These are phyloP conservation scores for Picea sitchensis DNA, from an alignment of 75 land plant genomes.

Conservation along the genomic window DNA sequence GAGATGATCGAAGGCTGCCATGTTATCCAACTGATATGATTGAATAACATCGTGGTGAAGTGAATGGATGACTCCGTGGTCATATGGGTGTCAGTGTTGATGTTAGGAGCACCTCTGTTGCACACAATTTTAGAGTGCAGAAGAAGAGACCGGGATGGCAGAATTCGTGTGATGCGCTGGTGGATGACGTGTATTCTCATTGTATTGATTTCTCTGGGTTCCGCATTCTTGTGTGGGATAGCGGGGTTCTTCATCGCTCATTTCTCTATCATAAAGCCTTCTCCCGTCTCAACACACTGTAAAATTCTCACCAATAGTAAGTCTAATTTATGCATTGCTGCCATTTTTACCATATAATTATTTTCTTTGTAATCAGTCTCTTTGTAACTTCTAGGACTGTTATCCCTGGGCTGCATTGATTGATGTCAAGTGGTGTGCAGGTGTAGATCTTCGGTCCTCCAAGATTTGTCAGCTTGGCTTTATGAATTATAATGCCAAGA, in stretches of 20 bases:
- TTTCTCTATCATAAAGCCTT: slow-evolving; percentile 3
- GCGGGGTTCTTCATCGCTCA: not conserved
- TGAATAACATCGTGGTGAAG: no score
- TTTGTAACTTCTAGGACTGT: no score
- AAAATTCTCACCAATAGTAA: slow-evolving; percentile 17
- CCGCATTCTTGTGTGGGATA: not conserved
- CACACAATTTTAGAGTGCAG: slow-evolving; percentile 12
- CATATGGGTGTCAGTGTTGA: no score
- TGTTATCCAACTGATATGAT: no score
- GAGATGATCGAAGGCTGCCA: no score
- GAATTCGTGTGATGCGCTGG: slow-evolving; percentile 5
- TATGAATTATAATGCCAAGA: no score
- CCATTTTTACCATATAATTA: no score
- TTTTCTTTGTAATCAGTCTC: no score
- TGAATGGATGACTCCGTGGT: no score
- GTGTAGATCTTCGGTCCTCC: not conserved
- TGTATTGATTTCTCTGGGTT: not conserved
- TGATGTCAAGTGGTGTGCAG: not conserved
- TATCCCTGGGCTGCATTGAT: not conserved
- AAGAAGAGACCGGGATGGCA: not conserved
- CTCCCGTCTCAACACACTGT: slow-evolving; percentile 11
- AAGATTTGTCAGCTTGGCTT: not conserved
- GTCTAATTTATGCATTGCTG: not conserved
- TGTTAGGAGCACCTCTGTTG: slow-evolving; percentile 5
- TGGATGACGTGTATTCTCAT: slow-evolving; percentile 13